Conservation (phyloP, 192 early-diverging fungal genomes). For the Backusella mclennaniae region DNA sequence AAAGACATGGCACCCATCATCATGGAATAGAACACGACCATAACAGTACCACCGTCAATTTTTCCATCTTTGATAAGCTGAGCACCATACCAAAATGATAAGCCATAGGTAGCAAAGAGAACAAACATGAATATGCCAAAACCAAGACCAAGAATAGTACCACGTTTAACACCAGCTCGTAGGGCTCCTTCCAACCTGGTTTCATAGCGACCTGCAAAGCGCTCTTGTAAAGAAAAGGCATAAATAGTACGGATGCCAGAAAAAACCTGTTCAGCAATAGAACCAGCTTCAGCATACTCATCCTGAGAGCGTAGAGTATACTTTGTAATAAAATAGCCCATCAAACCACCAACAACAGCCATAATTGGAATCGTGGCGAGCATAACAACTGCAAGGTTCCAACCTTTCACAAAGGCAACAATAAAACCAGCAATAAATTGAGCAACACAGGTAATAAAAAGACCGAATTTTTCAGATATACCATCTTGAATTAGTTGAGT, state of each 20-base stretch:
- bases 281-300: constrained; percentile 80
- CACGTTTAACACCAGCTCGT: constrained; percentile 59
- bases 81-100: constrained; percentile 83
- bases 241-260: constrained; percentile 80
- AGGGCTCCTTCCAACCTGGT: constrained; percentile 61
- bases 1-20: constrained; percentile 73
- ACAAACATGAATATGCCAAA: constrained; percentile 71
- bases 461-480: constrained; percentile 78
- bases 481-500: constrained; percentile 85
- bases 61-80: constrained; percentile 45
- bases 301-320: constrained; percentile 42
- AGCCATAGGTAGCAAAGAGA: constrained; percentile 70
- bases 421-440: constrained; percentile 74
- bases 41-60: constrained; percentile 50
- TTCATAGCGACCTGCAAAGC: constrained; percentile 62
- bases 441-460: constrained; percentile 58
- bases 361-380: constrained; percentile 72
- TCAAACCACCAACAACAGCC: constrained; percentile 30
- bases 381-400: constrained; percentile 81
- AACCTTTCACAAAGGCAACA: constrained; percentile 70
- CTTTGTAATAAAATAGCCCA: constrained; percentile 44
- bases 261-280: constrained; percentile 82
- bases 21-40: constrained; percentile 84
- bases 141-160: constrained; percentile 55
- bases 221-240: constrained; percentile 76